A percentile compares a stretch with the other conserved stretches of the same genome.
Evolutionary conservation across 106 monocot species (phyloP).

Genomic region (Dendrobium officinale): DNA sequence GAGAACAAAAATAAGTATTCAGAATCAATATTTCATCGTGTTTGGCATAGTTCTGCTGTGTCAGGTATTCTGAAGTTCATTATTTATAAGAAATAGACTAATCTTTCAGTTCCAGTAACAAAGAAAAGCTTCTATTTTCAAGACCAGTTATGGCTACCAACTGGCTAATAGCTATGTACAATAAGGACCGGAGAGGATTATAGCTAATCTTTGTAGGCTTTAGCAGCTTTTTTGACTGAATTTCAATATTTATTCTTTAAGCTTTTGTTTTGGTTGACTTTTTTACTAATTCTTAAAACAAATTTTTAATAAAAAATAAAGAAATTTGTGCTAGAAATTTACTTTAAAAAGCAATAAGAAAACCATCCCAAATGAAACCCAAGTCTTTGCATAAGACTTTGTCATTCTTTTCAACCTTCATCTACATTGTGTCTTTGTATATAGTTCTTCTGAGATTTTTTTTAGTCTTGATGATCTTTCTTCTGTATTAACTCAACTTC

Average conservation of each 20-base stretch:
- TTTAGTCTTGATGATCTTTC: not conserved
- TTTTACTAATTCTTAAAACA: too few relatives aligned
- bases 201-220: not conserved
- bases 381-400: too few relatives aligned
- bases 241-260: not conserved
- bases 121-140: not conserved
- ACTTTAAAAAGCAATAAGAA: too few relatives aligned
- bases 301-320: too few relatives aligned
- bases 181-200: not conserved
- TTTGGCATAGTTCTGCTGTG: conserved; percentile 8
- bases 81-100: not conserved
- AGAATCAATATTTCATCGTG: conserved; percentile 25
- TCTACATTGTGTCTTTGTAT: not conserved
- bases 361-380: too few relatives aligned
- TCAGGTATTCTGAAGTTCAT: conserved; percentile 11
- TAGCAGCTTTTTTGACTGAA: not conserved
- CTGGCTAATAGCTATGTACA: not conserved
- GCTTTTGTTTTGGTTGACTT: too few relatives aligned
- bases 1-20: conserved; percentile 19
- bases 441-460: not conserved
- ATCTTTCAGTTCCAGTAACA: not conserved
- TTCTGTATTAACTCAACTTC: not conserved
- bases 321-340: too few relatives aligned
- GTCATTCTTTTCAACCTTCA: not conserved
- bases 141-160: not conserved